These are phyloP conservation scores for Lentinula lateritia DNA, from an alignment of 768 basidiomycete genomes.

Conservation along the genomic window DNA sequence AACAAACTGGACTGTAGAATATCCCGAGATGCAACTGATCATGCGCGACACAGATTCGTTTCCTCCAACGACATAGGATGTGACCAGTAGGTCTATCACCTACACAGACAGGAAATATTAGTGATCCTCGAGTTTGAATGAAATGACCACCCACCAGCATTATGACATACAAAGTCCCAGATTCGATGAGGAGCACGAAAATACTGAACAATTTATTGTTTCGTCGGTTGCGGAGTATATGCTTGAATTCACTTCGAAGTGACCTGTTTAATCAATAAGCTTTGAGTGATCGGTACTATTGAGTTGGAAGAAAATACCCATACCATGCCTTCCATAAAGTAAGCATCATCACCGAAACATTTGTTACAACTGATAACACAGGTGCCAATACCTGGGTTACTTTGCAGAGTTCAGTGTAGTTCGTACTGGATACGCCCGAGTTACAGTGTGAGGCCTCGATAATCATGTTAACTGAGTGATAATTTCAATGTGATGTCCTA, in stretches of 20 bases:
- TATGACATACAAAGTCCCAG: background rate
- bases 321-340: conserved; percentile 3
- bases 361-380: background rate
- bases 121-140: background rate
- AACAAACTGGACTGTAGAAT: conserved; percentile 1
- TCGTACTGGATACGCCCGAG: background rate
- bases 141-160: background rate
- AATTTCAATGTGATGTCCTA: background rate
- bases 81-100: background rate
- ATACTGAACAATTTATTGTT: background rate
- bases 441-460: background rate
- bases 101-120: background rate
- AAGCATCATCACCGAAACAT: conserved; percentile 2
- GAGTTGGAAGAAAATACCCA: too few species aligned
- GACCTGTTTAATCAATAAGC: background rate
- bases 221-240: background rate
- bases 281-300: too few species aligned
- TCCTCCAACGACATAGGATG: conserved; percentile 2
- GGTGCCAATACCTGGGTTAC: background rate
- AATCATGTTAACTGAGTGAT: background rate
- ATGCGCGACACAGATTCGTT: background rate
- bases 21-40: conserved; percentile 1
- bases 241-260: background rate
- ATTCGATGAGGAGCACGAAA: conserved; percentile 1
- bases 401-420: background rate